phyloP scores from a whole-genome alignment of 176 grass and related monocot species.

The Triticum dicoccoides region DNA sequence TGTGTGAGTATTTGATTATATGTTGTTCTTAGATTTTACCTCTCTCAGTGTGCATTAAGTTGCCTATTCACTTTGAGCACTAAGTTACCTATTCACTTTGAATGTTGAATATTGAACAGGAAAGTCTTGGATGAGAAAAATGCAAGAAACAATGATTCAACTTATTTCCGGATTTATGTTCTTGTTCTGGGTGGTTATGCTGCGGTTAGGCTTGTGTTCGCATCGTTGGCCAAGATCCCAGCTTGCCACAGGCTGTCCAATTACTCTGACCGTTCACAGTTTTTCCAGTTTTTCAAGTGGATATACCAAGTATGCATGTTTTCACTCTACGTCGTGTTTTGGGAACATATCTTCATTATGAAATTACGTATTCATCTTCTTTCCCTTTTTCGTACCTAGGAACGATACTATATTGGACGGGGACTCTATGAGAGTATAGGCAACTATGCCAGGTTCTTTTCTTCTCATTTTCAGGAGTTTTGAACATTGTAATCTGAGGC shows the following conservation, averaged over 20 bases:
- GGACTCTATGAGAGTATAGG: conserved; percentile 84
- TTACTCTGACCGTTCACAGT: conserved; percentile 68
- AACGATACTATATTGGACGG: conserved; percentile 89
- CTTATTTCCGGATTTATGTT: conserved; percentile 80
- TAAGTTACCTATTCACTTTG: conserved; percentile 22
- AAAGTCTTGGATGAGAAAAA: conserved; percentile 84
- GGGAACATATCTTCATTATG: conserved; percentile 10
- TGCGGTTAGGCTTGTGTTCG: conserved; percentile 63
- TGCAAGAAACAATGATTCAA: conserved; percentile 71
- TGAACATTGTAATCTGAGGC: background rate
- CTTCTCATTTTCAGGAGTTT: conserved; percentile 17
- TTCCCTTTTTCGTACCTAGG: conserved; percentile 51
- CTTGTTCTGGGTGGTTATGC: conserved; percentile 93
- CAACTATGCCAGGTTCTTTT: conserved; percentile 74
- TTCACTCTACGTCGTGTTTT: conserved; percentile 2
- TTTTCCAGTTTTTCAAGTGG: conserved; percentile 99
- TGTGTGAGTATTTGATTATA: conserved; percentile 55
- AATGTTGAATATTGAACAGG: conserved; percentile 55
- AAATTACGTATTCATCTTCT: conserved; percentile 20
- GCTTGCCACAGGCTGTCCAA: conserved; percentile 82
- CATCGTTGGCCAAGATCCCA: conserved; percentile 81
- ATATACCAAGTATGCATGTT: conserved; percentile 79
- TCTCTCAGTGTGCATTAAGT: conserved; percentile 1
- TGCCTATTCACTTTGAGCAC: conserved; percentile 7
- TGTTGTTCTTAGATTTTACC: conserved; percentile 1